Percentiles rank a stretch among this genome's conserved stretches.
Evolutionary conservation across 73 alveolate genomes (phyloP).

Genomic region (Stentor roeselii): DNA sequence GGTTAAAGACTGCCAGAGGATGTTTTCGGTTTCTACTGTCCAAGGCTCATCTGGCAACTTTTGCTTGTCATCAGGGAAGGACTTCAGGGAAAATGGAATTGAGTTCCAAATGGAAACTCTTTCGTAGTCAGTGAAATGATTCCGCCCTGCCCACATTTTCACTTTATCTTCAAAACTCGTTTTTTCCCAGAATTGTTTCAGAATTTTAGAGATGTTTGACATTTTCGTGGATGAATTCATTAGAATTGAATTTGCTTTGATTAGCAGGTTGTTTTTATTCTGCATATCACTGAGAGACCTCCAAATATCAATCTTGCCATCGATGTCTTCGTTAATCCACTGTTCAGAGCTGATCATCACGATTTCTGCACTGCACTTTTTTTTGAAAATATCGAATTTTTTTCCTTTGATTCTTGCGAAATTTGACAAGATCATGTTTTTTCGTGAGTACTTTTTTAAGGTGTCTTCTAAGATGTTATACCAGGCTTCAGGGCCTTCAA

Average conservation of each 20-base stretch:
- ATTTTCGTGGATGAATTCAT: too few species aligned
- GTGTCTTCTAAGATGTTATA: background rate
- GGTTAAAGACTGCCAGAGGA: background rate
- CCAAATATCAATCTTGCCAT: background rate
- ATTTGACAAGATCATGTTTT: too few species aligned
- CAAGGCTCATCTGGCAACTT: too few species aligned
- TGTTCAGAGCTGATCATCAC: background rate
- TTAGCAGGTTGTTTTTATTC: background rate
- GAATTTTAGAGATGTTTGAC: background rate
- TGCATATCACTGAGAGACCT: background rate
- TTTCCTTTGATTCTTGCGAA: background rate
- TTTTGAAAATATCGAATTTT: background rate
- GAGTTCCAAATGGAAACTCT: background rate
- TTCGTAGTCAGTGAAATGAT: background rate
- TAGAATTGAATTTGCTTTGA: background rate
- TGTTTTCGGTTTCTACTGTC: background rate
- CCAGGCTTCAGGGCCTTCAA: background rate
- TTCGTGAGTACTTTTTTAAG: background rate
- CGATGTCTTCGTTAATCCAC: too few species aligned
- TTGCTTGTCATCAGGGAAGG: too few species aligned
- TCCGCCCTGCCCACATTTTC: background rate
- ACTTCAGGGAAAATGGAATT: background rate
- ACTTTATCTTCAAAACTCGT: background rate
- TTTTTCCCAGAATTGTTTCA: background rate
- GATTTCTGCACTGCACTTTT: background rate